Percentiles rank a stretch among this genome's conserved stretches.
phyloP scores from a whole-genome alignment of 2,329 filamentous ascomycete genomes.

The Cladophialophora psammophila region DNA sequence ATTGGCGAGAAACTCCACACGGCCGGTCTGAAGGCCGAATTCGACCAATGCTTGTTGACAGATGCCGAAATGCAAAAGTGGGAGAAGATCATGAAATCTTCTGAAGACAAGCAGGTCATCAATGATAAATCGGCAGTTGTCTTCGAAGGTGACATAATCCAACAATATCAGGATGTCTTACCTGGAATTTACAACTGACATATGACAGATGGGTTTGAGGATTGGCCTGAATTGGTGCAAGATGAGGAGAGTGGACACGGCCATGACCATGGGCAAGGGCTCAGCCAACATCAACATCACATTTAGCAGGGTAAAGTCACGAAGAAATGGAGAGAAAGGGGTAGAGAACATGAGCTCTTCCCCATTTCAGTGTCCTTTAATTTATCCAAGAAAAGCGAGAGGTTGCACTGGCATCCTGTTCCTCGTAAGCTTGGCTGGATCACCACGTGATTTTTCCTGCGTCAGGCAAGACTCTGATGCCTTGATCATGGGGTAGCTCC shows the following conservation, averaged over 20 bases:
- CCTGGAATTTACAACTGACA: background rate
- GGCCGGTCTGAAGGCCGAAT: conserved; percentile 56
- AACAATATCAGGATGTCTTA: background rate
- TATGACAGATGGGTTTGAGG: conserved; percentile 62
- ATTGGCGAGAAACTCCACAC: conserved; percentile 71
- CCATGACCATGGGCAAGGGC: background rate
- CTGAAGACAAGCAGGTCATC: conserved; percentile 50
- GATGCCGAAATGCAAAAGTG: conserved; percentile 65
- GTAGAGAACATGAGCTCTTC: no score
- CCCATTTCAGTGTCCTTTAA: no score
- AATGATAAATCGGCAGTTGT: conserved; percentile 56
- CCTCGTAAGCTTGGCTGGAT: no score
- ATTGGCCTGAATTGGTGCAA: conserved; percentile 54
- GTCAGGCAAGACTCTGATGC: no score
- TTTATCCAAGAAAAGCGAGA: no score
- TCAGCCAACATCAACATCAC: no score
- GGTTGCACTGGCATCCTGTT: no score
- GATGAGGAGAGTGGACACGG: conserved; percentile 24
- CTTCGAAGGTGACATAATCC: conserved; percentile 54
- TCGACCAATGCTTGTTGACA: conserved; percentile 70
- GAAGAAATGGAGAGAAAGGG: no score
- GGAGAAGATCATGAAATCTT: conserved; percentile 60
- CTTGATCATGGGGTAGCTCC: no score
- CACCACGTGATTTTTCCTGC: no score
- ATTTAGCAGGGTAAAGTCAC: no score